phyloP scores from a whole-genome alignment of 306 rosid genomes.

The Pueraria montana region DNA sequence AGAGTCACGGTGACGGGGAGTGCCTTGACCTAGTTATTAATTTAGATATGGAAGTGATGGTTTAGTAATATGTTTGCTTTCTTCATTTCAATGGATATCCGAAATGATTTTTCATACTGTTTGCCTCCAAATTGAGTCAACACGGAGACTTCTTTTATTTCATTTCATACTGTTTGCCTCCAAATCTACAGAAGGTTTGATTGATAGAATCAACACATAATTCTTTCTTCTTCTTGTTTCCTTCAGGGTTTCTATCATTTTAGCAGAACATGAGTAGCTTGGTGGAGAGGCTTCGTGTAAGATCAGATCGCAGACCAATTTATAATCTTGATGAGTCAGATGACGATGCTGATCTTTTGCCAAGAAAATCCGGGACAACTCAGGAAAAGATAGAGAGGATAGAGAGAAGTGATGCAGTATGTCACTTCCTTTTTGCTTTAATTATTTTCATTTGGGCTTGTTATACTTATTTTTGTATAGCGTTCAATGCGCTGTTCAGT shows the following conservation, averaged over 20 bases:
- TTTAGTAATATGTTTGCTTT: not conserved
- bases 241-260: slow-evolving; percentile 27
- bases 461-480: slow-evolving; percentile 16
- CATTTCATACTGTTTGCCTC: too few species aligned
- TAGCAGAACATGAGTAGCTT: slow-evolving; percentile 91
- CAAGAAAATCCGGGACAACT: slow-evolving; percentile 62
- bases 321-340: slow-evolving; percentile 94
- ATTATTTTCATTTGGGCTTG: slow-evolving; percentile 27
- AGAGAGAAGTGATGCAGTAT: slow-evolving; percentile 84
- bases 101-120: not conserved
- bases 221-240: slow-evolving; percentile 40
- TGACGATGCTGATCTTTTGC: slow-evolving; percentile 81
- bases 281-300: slow-evolving; percentile 98
- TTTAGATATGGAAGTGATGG: not conserved
- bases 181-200: not conserved
- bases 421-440: slow-evolving; percentile 46
- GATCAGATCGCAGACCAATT: slow-evolving; percentile 92
- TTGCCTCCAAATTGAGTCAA: slow-evolving; percentile 7
- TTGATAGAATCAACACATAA: slow-evolving; percentile 1
- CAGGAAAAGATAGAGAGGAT: slow-evolving; percentile 80
- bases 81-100: not conserved
- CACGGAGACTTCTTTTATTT: too few species aligned
- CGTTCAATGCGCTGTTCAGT: slow-evolving; percentile 39
- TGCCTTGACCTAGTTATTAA: not conserved
- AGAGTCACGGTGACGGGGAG: not conserved